A percentile compares a stretch with the other conserved stretches of the same genome.
Evolutionary conservation across 768 basidiomycete species (phyloP).

Genomic region (Ephemerocybe angulata): DNA sequence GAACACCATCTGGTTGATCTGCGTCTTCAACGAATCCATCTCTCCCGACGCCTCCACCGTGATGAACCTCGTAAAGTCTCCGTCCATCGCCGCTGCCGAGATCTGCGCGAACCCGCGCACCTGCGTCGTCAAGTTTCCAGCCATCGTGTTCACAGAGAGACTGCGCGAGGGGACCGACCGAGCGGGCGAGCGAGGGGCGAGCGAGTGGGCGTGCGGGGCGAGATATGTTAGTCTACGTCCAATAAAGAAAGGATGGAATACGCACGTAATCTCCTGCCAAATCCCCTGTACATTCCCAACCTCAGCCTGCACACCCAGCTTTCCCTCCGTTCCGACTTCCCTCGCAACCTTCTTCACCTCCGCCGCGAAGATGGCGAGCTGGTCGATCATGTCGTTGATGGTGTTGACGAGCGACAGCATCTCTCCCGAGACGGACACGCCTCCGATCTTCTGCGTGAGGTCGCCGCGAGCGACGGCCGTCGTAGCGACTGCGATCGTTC

Average conservation of each 20-base stretch:
- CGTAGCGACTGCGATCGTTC: slow-evolving; percentile 89
- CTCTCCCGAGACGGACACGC: slow-evolving; percentile 91
- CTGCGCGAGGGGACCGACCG: slow-evolving; percentile 37
- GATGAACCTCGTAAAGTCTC: slow-evolving; percentile 98
- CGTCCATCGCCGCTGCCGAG: slow-evolving; percentile 96
- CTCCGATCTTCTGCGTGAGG: slow-evolving; percentile 88
- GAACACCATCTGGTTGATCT: slow-evolving; percentile 99
- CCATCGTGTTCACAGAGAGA: slow-evolving; percentile 97
- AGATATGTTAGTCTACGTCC: too few species aligned
- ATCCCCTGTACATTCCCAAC: slow-evolving; percentile 96
- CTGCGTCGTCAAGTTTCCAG: slow-evolving; percentile 93
- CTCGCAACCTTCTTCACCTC: slow-evolving; percentile 91
- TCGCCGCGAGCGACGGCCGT: slow-evolving; percentile 94
- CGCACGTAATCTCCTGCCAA: slow-evolving; percentile 98
- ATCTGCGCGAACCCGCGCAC: slow-evolving; percentile 99
- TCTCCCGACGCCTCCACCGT: slow-evolving; percentile 98
- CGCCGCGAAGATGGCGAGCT: slow-evolving; percentile 52
- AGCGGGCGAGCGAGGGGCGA: too few species aligned
- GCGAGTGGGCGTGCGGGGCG: too few species aligned
- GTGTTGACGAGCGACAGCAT: slow-evolving; percentile 95
- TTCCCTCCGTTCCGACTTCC: slow-evolving; percentile 98
- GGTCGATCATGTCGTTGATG: slow-evolving; percentile 83
- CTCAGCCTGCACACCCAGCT: slow-evolving; percentile 95
- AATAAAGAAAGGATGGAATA: slow-evolving; percentile 13
- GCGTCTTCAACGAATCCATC: slow-evolving; percentile 99